phyloP scores from a whole-genome alignment of 768 basidiomycete genomes.

The Calvatia gigantea region DNA sequence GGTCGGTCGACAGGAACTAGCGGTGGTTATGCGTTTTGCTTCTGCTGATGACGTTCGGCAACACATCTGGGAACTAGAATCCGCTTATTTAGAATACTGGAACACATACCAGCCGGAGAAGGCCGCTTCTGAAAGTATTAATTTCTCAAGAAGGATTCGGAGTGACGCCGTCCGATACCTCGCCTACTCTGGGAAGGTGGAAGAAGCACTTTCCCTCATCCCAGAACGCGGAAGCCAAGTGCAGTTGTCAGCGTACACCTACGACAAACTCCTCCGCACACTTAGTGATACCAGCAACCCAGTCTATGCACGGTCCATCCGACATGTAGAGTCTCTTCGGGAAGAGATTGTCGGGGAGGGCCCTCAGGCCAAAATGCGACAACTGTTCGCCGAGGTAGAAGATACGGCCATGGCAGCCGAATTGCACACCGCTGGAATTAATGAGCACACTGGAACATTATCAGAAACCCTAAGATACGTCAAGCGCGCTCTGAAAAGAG shows the following conservation, averaged over 20 bases:
- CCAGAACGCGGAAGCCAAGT: constrained; percentile 27
- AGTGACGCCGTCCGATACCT: constrained; percentile 39
- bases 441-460: background rate
- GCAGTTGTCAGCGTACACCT: constrained; percentile 33
- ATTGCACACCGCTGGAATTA: background rate
- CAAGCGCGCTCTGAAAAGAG: constrained; percentile 16
- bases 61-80: constrained; percentile 38
- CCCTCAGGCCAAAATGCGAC: background rate
- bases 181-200: constrained; percentile 31
- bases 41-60: constrained; percentile 24
- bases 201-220: constrained; percentile 44
- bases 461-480: constrained; percentile 20
- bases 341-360: background rate
- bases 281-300: constrained; percentile 16
- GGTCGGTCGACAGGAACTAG: constrained; percentile 24
- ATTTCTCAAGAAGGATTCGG: constrained; percentile 24
- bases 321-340: constrained; percentile 18
- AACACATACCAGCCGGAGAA: constrained; percentile 6
- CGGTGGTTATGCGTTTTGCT: constrained; percentile 42
- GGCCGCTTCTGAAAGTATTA: constrained; percentile 1
- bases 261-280: constrained; percentile 28
- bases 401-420: background rate
- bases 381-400: background rate
- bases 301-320: constrained; percentile 11
- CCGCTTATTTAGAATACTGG: constrained; percentile 20